Evolutionary conservation across 2,329 filamentous ascomycete species (phyloP), one percentile per base, ranked within the genome.

Genomic region (Leptographium galeiforme): DNA sequence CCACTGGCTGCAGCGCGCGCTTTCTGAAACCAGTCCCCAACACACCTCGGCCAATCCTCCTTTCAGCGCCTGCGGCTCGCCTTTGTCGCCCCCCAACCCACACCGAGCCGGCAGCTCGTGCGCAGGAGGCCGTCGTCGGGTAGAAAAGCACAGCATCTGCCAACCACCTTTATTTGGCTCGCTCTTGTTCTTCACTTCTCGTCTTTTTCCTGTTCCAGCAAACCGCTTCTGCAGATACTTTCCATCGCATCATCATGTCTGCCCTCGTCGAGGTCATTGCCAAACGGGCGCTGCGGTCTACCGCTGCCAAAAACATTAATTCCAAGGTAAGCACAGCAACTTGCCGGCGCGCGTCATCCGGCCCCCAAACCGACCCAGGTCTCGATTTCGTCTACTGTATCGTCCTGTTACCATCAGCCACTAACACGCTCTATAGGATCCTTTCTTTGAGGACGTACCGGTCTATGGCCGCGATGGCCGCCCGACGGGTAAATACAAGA

Each of bases 391-490:
- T 18, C 14, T 25, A 36, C 18, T 16, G 18, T 30, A 32, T 4
- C 8, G 11, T 5, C 34, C n/a, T 39, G 39, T 14, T 6, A 25
- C 39, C 30, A 13, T 11, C 32, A 12, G 11, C 6, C 13, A 30
- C 40, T 51, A 36, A 46, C 19, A 18, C 16, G 3, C 5, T 8
- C 19, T 6, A 30, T 16, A 96, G 87, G 90, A 97, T 65, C 89
- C 90, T 7, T 95, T 89, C 71, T 95, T 90, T 62, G 88, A 95
- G 66, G 76, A 82, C 60, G 82, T 95, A 39, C 82, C 84, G 25
- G 84, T 90, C 44, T 87, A 85, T 10, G 78, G 81, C 57, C 72
- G 86, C 44, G 71, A 81, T 59, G 81, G 82, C 55, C 79, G 74
- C 52, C 81, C 82, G 32, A 77, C 67, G 4, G 82, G 80, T 62